Conservation (phyloP, 257 asterid species). For the Solanum sejunctum region DNA sequence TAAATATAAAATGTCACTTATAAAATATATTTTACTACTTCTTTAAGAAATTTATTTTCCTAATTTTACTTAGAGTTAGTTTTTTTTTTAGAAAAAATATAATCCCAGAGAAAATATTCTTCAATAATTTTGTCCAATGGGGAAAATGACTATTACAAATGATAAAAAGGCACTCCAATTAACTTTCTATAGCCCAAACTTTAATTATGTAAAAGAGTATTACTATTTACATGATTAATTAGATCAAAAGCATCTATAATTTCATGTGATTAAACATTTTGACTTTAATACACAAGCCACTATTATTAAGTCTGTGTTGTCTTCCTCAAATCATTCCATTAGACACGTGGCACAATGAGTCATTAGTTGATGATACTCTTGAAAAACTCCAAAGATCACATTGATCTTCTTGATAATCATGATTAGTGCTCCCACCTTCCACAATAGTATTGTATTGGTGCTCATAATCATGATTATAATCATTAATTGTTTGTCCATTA, state of each 20-base stretch:
- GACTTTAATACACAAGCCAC: neutral
- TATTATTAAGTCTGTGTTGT: neutral
- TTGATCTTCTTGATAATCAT: neutral
- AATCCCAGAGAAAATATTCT: too few species aligned
- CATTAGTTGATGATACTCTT: conserved; percentile 36
- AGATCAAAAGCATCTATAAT: neutral
- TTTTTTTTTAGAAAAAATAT: too few species aligned
- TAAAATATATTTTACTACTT: too few species aligned
- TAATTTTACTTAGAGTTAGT: too few species aligned
- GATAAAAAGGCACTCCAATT: neutral
- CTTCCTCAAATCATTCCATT: neutral
- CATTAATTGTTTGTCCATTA: conserved; percentile 32
- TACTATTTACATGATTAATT: neutral
- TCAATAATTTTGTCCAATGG: too few species aligned
- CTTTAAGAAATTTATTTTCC: too few species aligned
- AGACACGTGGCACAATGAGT: conserved; percentile 66
- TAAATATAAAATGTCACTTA: neutral
- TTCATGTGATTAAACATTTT: neutral
- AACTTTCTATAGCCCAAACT: neutral
- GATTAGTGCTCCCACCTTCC: neutral
- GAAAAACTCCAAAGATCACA: conserved; percentile 43
- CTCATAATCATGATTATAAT: conserved; percentile 24
- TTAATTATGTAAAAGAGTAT: neutral
- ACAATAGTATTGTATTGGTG: neutral
- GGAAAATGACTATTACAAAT: neutral